These are phyloP conservation scores for Pythium dissotocum DNA, from an alignment of 352 stramenopile genomes.

Conservation along the genomic window DNA sequence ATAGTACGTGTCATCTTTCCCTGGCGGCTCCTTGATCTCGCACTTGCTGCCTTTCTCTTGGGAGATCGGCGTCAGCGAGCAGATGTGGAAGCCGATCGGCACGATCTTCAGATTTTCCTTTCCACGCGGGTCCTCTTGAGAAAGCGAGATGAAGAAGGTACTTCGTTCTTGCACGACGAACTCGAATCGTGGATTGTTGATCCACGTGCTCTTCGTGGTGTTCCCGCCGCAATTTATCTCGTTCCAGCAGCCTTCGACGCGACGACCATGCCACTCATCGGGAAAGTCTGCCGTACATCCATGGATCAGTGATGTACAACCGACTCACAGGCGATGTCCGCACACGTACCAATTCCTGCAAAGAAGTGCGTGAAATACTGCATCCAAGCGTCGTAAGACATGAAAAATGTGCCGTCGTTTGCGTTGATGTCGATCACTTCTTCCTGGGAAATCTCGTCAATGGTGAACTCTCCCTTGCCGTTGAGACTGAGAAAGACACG, in stretches of 20 bases:
- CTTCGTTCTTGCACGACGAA: constrained; percentile 61
- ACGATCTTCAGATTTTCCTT: constrained; percentile 74
- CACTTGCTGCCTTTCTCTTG: constrained; percentile 38
- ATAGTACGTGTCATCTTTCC: constrained; percentile 69
- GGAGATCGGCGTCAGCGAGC: constrained; percentile 40
- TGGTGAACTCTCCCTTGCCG: constrained; percentile 44
- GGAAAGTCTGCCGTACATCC: constrained; percentile 65
- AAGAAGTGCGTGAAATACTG: constrained; percentile 92
- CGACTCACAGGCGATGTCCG: not conserved
- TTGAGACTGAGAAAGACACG: constrained; percentile 62
- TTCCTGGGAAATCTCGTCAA: constrained; percentile 70
- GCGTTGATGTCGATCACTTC: constrained; percentile 80
- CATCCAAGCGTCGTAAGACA: constrained; percentile 88
- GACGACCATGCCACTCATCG: constrained; percentile 81
- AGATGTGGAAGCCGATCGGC: constrained; percentile 82
- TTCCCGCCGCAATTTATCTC: constrained; percentile 80
- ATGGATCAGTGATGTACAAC: not conserved
- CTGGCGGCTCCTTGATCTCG: constrained; percentile 64
- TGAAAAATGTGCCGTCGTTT: constrained; percentile 93
- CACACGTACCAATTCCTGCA: constrained; percentile 72
- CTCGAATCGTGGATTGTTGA: constrained; percentile 86
- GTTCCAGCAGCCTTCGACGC: constrained; percentile 77
- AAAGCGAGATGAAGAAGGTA: constrained; percentile 74
- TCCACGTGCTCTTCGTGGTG: constrained; percentile 81
- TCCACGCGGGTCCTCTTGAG: constrained; percentile 78